A percentile compares a stretch with the other conserved stretches of the same genome.
These are phyloP conservation scores for Diaporthe velutina DNA, from an alignment of 2,329 filamentous ascomycete species.

Conservation along the genomic window DNA sequence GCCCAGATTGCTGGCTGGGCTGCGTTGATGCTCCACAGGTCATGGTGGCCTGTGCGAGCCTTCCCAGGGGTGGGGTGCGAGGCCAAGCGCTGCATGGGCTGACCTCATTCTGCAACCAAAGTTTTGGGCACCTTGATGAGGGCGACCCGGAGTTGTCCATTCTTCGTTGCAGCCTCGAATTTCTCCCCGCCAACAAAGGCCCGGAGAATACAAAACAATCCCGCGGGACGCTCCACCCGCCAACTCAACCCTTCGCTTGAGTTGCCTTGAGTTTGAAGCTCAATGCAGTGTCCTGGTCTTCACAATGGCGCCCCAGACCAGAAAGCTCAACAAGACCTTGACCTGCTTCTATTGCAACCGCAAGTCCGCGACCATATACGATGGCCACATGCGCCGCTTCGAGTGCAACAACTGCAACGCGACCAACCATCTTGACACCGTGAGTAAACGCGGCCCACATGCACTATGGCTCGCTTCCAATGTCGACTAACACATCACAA, in stretches of 20 bases:
- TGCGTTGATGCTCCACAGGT: background rate
- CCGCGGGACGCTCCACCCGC: background rate
- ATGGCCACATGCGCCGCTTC: constrained; percentile 74
- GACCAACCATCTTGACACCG: constrained; percentile 90
- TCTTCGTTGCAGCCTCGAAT: constrained; percentile 16
- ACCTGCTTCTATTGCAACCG: constrained; percentile 88
- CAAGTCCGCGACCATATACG: constrained; percentile 71
- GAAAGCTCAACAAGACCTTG: constrained; percentile 56
- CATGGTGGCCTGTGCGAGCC: constrained; percentile 2
- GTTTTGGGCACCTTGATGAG: constrained; percentile 30
- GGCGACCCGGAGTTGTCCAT: constrained; percentile 7
- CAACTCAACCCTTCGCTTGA: background rate
- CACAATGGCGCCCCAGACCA: constrained; percentile 57
- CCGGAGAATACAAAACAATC: constrained; percentile 31
- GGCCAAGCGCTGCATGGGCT: constrained; percentile 1
- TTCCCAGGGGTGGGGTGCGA: background rate
- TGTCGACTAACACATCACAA: background rate
- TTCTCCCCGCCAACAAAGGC: constrained; percentile 32
- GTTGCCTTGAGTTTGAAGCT: background rate
- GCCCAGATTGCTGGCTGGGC: background rate
- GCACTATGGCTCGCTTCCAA: background rate
- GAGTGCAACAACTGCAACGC: constrained; percentile 85
- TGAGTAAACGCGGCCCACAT: constrained; percentile 53
- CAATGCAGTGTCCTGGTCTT: constrained; percentile 32
- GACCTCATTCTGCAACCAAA: constrained; percentile 24